A percentile compares a stretch with the other conserved stretches of the same genome.
Conservation (phyloP, 495 filamentous ascomycete genomes). For the Penicillium flavigenum region DNA sequence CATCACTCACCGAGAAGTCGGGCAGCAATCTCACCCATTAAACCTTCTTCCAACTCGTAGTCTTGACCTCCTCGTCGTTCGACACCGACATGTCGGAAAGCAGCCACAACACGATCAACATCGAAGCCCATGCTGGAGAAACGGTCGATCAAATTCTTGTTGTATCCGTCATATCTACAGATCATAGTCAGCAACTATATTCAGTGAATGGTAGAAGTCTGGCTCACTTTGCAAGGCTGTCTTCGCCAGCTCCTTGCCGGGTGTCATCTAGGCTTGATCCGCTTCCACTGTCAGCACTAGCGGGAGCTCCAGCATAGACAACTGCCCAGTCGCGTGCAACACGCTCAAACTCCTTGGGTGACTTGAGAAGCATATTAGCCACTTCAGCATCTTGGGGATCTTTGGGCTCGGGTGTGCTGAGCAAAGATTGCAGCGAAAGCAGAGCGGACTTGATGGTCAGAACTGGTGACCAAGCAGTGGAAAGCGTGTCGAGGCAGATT, state of each 20-base stretch:
- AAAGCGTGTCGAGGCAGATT: slow-evolving; percentile 94
- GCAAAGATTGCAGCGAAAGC: slow-evolving; percentile 86
- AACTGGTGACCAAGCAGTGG: slow-evolving; percentile 87
- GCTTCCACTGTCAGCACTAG: slow-evolving; percentile 47
- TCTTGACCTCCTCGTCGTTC: slow-evolving; percentile 73
- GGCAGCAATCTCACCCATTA: slow-evolving; percentile 86
- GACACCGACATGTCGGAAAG: slow-evolving; percentile 80
- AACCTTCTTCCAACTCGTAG: slow-evolving; percentile 80
- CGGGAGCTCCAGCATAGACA: slow-evolving; percentile 77
- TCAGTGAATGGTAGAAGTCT: neutral
- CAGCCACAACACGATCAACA: slow-evolving; percentile 79
- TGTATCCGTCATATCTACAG: slow-evolving; percentile 82
- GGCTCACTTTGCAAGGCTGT: slow-evolving; percentile 48
- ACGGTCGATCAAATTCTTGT: slow-evolving; percentile 79
- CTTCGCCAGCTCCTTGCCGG: slow-evolving; percentile 37
- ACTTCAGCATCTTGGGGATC: slow-evolving; percentile 98
- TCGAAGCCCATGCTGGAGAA: slow-evolving; percentile 95
- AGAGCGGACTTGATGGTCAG: slow-evolving; percentile 95
- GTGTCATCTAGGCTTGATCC: slow-evolving; percentile 49
- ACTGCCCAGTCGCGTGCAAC: slow-evolving; percentile 90
- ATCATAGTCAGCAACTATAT: slow-evolving; percentile 13
- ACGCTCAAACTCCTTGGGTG: slow-evolving; percentile 74
- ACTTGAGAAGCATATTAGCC: slow-evolving; percentile 80
- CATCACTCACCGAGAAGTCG: slow-evolving; percentile 75
- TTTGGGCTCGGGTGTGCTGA: slow-evolving; percentile 91